Evolutionary conservation across 2,329 filamentous ascomycete genomes (phyloP).

Genomic region (Ophiostoma australiae): DNA sequence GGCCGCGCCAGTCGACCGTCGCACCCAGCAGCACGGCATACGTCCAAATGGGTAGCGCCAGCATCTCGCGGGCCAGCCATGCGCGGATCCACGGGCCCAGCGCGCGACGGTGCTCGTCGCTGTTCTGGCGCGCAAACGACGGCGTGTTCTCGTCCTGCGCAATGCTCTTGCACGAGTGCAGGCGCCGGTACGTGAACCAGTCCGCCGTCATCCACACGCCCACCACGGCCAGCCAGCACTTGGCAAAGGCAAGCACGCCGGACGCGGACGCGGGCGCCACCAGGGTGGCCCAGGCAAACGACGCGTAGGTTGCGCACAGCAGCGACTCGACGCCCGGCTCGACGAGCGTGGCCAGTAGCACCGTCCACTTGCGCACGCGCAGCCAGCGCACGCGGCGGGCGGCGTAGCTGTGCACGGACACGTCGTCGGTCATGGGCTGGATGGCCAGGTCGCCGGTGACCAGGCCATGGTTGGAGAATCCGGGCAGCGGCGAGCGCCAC

Average conservation of each 20-base stretch:
- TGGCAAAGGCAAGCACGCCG: constrained; percentile 62
- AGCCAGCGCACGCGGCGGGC: constrained; percentile 84
- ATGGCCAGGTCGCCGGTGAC: constrained; percentile 81
- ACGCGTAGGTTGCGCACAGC: constrained; percentile 73
- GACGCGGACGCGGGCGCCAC: constrained; percentile 39
- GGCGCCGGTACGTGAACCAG: constrained; percentile 63
- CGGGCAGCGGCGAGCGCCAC: constrained; percentile 63
- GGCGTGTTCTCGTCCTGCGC: constrained; percentile 66
- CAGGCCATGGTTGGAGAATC: constrained; percentile 70
- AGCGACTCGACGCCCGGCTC: constrained; percentile 90
- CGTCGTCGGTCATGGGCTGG: constrained; percentile 65
- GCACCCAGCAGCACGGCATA: constrained; percentile 86
- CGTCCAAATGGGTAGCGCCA: constrained; percentile 84
- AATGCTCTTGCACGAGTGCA: constrained; percentile 69
- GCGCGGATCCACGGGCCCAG: constrained; percentile 65
- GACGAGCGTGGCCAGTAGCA: constrained; percentile 79
- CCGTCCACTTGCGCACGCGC: constrained; percentile 89
- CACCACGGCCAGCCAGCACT: constrained; percentile 63
- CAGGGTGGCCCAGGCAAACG: constrained; percentile 50
- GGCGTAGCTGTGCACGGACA: constrained; percentile 71
- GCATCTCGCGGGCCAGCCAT: constrained; percentile 77
- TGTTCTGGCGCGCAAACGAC: constrained; percentile 52
- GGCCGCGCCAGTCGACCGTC: constrained; percentile 82
- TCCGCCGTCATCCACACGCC: constrained; percentile 69
- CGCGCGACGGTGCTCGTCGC: constrained; percentile 32